These are phyloP conservation scores for Paxillus involutus DNA, from an alignment of 768 basidiomycete species.

Conservation along the genomic window DNA sequence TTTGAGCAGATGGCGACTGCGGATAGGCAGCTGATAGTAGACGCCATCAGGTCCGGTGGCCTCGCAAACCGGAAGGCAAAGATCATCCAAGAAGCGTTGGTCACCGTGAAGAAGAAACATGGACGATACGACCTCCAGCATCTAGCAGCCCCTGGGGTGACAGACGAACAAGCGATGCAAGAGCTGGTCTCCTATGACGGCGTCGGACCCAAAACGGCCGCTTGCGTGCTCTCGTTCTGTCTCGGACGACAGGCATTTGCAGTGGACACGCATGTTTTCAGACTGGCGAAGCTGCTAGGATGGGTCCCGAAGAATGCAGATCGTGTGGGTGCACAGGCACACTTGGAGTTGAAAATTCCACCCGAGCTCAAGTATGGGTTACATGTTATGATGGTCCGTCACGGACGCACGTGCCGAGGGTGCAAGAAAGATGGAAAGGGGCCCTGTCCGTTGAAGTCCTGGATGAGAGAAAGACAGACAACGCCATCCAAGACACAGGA, in stretches of 20 bases:
- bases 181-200: constrained; percentile 57
- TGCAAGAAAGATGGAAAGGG: constrained; percentile 43
- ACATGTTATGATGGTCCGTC: constrained; percentile 59
- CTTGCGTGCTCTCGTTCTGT: constrained; percentile 62
- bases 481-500: constrained; percentile 18
- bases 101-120: constrained; percentile 42
- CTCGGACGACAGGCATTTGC: constrained; percentile 61
- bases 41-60: constrained; percentile 53
- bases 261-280: constrained; percentile 64
- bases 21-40: constrained; percentile 40
- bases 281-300: constrained; percentile 45
- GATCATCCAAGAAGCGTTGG: constrained; percentile 50
- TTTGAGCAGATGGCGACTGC: constrained; percentile 50
- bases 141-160: constrained; percentile 32
- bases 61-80: constrained; percentile 61
- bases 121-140: constrained; percentile 60
- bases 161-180: constrained; percentile 54
- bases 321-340: constrained; percentile 54
- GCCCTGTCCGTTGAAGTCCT: constrained; percentile 36
- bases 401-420: constrained; percentile 54
- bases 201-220: constrained; percentile 64
- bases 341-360: constrained; percentile 52
- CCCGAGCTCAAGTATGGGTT: constrained; percentile 54
- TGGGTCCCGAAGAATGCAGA: constrained; percentile 46
- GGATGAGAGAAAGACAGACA: constrained; percentile 27